These are phyloP conservation scores for Sporobolomyces phaffii DNA, from an alignment of 768 basidiomycete genomes.

Conservation along the genomic window DNA sequence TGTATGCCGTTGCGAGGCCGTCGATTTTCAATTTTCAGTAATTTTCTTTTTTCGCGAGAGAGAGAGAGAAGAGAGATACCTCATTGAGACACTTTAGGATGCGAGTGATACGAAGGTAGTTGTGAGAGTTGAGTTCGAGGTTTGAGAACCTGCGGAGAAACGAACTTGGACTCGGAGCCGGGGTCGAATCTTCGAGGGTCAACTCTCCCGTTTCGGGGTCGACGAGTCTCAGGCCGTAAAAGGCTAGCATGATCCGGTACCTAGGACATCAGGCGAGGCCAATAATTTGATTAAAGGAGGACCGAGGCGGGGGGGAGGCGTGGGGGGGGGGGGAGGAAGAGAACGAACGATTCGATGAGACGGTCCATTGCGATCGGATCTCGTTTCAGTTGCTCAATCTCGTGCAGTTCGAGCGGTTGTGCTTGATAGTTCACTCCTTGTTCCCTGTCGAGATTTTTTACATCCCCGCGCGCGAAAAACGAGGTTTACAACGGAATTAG, in stretches of 20 bases:
- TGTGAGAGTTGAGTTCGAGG: conserved; percentile 57
- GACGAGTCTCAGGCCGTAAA: conserved; percentile 68
- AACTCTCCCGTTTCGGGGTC: conserved; percentile 59
- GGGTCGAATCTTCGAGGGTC: conserved; percentile 48
- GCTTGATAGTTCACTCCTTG: conserved; percentile 65
- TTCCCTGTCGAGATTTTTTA: conserved; percentile 56
- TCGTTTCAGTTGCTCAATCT: conserved; percentile 57
- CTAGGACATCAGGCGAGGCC: background rate
- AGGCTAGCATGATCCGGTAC: conserved; percentile 69
- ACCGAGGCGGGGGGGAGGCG: too few species aligned
- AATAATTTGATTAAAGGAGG: background rate
- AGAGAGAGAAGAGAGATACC: conserved; percentile 42
- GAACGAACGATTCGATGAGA: conserved; percentile 51
- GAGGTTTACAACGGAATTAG: too few species aligned
- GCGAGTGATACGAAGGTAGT: conserved; percentile 68
- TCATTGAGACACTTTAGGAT: conserved; percentile 71
- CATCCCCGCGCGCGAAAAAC: too few species aligned
- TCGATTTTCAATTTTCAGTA: background rate
- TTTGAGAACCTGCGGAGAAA: conserved; percentile 59
- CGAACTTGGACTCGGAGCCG: conserved; percentile 38
- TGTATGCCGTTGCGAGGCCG: background rate
- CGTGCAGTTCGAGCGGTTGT: conserved; percentile 63
- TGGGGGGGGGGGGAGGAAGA: too few species aligned
- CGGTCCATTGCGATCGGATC: conserved; percentile 53
- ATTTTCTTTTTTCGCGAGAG: too few species aligned